phyloP scores from a whole-genome alignment of 345 rosid genomes.

The Ceriops zippeliana region DNA sequence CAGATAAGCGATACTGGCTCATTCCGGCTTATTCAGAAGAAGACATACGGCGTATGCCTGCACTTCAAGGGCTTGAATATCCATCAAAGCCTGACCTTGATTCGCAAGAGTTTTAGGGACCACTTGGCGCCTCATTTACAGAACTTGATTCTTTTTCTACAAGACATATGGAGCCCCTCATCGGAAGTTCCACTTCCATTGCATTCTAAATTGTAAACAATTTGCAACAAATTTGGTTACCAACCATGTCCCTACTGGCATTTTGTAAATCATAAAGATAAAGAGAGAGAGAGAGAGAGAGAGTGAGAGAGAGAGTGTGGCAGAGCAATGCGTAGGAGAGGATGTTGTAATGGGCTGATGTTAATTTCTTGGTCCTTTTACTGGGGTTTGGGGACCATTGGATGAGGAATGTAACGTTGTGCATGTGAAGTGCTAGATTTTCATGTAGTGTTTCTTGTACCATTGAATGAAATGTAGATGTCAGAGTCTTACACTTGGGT shows the following conservation, averaged over 20 bases:
- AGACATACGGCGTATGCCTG: constrained; percentile 75
- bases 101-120: constrained; percentile 58
- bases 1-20: constrained; percentile 73
- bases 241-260: neutral
- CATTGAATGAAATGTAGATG: constrained; percentile 18
- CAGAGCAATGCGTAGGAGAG: neutral
- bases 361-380: constrained; percentile 13
- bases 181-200: neutral
- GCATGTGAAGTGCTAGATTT: constrained; percentile 1
- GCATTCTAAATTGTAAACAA: constrained; percentile 14
- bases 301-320: neutral
- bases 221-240: constrained; percentile 18
- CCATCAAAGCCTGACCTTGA: constrained; percentile 80
- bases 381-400: constrained; percentile 9
- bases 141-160: constrained; percentile 19
- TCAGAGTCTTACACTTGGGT: neutral
- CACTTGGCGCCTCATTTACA: neutral
- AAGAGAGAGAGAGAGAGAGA: neutral
- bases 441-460: constrained; percentile 15
- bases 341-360: neutral
- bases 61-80: constrained; percentile 88
- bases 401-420: constrained; percentile 14
- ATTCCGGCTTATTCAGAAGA: constrained; percentile 84
- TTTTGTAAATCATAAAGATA: constrained; percentile 4
- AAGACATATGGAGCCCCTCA: constrained; percentile 16